These are phyloP conservation scores for Saccharomycopsis synnaedendra DNA, from an alignment of 805 yeast species.

Conservation along the genomic window DNA sequence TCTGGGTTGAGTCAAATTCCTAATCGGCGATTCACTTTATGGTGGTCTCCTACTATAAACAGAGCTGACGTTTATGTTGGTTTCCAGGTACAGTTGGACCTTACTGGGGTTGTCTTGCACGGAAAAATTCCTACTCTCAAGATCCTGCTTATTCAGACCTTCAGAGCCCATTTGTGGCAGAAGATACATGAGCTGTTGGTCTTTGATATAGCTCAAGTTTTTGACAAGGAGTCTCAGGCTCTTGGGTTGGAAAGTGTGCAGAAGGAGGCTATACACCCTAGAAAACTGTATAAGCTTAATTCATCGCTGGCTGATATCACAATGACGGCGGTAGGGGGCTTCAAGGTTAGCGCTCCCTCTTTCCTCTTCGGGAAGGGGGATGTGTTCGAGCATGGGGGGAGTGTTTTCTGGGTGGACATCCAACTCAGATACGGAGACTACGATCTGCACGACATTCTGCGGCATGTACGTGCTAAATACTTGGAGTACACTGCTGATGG, in stretches of 20 bases:
- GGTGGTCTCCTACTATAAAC: constrained; percentile 99
- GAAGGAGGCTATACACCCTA: constrained; percentile 89
- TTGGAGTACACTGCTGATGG: constrained; percentile 88
- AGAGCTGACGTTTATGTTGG: constrained; percentile 98
- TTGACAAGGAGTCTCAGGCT: constrained; percentile 78
- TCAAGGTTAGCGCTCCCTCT: constrained; percentile 81
- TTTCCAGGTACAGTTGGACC: constrained; percentile 86
- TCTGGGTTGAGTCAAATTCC: constrained; percentile 97
- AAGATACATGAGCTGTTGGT: constrained; percentile 95
- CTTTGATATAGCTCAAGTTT: constrained; percentile 83
- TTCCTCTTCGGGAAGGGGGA: constrained; percentile 64
- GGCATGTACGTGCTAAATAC: constrained; percentile 87
- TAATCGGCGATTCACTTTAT: constrained; percentile 87
- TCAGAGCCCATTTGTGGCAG: constrained; percentile 98
- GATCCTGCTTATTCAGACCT: constrained; percentile 89
- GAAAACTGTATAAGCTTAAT: constrained; percentile 95
- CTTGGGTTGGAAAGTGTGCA: constrained; percentile 77
- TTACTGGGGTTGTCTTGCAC: constrained; percentile 93
- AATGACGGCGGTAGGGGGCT: constrained; percentile 58
- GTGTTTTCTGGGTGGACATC: constrained; percentile 85
- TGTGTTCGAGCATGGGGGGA: constrained; percentile 39
- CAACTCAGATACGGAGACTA: constrained; percentile 95
- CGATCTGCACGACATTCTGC: constrained; percentile 92
- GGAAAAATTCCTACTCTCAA: constrained; percentile 97
- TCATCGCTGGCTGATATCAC: constrained; percentile 90